These are phyloP conservation scores for Aspergillus conjunctus DNA, from an alignment of 495 filamentous ascomycete species.

Conservation along the genomic window DNA sequence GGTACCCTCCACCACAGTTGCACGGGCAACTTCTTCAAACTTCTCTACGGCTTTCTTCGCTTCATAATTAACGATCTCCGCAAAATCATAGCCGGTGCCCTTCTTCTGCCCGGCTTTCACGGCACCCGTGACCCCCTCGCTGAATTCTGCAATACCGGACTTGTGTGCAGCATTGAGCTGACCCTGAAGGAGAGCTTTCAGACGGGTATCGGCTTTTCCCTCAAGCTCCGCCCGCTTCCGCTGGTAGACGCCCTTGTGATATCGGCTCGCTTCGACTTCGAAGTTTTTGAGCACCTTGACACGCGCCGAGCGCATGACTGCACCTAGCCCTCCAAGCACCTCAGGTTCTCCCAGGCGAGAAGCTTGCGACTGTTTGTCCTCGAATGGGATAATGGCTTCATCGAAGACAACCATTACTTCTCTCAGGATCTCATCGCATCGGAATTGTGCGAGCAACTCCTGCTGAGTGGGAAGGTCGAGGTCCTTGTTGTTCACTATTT, in stretches of 20 bases:
- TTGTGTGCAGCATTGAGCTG: conserved; percentile 89
- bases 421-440: conserved; percentile 92
- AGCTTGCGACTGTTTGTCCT: conserved; percentile 78
- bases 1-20: conserved; percentile 72
- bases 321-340: conserved; percentile 76
- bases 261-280: conserved; percentile 85
- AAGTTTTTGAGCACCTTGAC: conserved; percentile 78
- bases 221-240: conserved; percentile 84
- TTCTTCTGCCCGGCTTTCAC: conserved; percentile 93
- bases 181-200: conserved; percentile 84
- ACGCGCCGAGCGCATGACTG: conserved; percentile 70
- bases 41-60: conserved; percentile 71
- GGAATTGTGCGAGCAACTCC: conserved; percentile 93
- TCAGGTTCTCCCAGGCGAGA: conserved; percentile 67
- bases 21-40: conserved; percentile 76
- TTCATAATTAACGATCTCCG: conserved; percentile 85
- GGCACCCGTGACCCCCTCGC: conserved; percentile 75
- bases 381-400: conserved; percentile 75
- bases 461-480: conserved; percentile 96
- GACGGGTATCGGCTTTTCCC: conserved; percentile 77
- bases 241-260: conserved; percentile 92
- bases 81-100: conserved; percentile 86
- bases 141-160: conserved; percentile 82
- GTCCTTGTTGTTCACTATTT: conserved; percentile 98
- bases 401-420: conserved; percentile 87